phyloP scores from a whole-genome alignment of 495 filamentous ascomycete species.

The Hypoxylon intermedium region DNA sequence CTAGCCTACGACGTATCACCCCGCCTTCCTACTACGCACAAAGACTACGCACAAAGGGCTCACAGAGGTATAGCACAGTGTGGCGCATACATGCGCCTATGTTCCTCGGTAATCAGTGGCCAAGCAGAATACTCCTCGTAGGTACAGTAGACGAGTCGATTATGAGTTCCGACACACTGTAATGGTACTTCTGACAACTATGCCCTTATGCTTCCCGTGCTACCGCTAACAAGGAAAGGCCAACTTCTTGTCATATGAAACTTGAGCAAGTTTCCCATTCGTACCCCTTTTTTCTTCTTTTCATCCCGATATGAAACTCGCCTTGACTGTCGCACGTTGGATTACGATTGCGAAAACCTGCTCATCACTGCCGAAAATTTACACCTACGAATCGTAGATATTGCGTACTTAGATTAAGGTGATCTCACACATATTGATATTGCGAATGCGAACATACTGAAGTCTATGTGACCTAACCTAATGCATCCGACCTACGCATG shows the following conservation, averaged over 20 bases:
- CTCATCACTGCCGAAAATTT: constrained; percentile 26
- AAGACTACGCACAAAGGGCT: constrained; percentile 31
- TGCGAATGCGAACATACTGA: no score
- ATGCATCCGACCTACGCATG: no score
- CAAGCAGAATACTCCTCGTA: no score
- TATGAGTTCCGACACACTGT: constrained; percentile 1
- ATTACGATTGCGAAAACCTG: constrained; percentile 30
- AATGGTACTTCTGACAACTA: not conserved
- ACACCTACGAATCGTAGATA: no score
- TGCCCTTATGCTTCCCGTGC: constrained; percentile 21
- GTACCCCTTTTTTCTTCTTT: constrained; percentile 25
- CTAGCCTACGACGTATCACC: constrained; percentile 9
- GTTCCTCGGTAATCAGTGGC: no score
- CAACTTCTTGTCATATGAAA: constrained; percentile 29
- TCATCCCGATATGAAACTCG: constrained; percentile 35
- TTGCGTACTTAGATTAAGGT: no score
- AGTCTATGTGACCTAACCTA: no score
- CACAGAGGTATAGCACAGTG: constrained; percentile 34
- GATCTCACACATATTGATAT: no score
- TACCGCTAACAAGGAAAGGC: constrained; percentile 24
- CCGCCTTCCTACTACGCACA: constrained; percentile 22
- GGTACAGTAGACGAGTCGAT: not conserved
- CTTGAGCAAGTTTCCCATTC: constrained; percentile 41
- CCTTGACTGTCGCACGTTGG: constrained; percentile 8
- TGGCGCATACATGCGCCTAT: constrained; percentile 22